Evolutionary conservation across 148 eudicot genomes (phyloP), one percentile per base, ranked within the genome.

Genomic region (Vaccinium darrowii): DNA sequence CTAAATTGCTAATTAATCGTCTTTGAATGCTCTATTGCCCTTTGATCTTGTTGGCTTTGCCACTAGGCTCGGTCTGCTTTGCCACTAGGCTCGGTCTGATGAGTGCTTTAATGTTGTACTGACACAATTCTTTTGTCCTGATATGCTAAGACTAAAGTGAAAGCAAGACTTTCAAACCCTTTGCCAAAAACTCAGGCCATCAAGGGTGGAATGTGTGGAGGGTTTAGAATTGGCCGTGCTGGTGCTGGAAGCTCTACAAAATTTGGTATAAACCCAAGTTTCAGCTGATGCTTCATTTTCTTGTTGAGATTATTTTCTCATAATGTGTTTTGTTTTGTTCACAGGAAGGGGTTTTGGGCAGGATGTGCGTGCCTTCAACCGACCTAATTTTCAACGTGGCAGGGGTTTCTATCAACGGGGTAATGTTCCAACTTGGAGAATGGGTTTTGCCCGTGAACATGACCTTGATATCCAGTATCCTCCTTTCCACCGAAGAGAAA

Each of bases 191-290:
- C 92, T 78, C 96, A 93, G 91, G 96, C 93, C 82, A 94, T 95
- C 79, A 95, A 95, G 90, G 98, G 98, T 71, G 98, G 94, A 73
- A 93, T 95, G 92, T 86, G 89, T 67, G 98, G 98, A 65, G 98
- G 98, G 60, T 93, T 95, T 72, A 90, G 91, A 84, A 93, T 95
- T 83, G 94, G 93, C 83, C 91, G 82, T 83, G 92, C 90, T 84
- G 87, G 85, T 83, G 90, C 90, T 85, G 86, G 79, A 60, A 79
- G 71, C 73, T 60, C 79, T 89, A 49, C 84, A 49, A 81, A 52
- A 79, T 75, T 74, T 67, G 84, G 91, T 83, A 82, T 30, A 72
- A 15, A 67, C 69, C 60, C n/a, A 47, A 21, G 7, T 39, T 50
- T 87, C 33, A 56, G 81, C 80, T 14, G 30, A 36, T 30, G 80